Evolutionary conservation across 2,329 filamentous ascomycete genomes (phyloP).

Genomic region (Penicillium sp.): DNA sequence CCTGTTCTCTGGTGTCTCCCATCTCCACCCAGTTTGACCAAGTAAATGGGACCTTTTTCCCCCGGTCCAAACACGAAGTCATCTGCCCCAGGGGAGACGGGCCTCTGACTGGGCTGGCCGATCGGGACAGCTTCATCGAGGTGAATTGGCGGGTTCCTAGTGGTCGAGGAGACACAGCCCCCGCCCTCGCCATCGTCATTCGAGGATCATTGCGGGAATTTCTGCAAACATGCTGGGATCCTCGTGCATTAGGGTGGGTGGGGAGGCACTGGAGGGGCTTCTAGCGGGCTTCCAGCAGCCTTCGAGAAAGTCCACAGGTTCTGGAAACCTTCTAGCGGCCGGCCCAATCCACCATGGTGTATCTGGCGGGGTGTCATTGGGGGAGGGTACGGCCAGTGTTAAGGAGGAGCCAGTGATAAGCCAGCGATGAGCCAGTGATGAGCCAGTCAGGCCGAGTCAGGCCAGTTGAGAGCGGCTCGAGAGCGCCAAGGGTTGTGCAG

Average conservation of each 20-base stretch:
- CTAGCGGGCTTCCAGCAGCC: background rate
- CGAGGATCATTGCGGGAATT: slow-evolving; percentile 26
- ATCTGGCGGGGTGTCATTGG: background rate
- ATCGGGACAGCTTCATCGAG: slow-evolving; percentile 1
- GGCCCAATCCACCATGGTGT: background rate
- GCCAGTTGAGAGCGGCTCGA: slow-evolving; percentile 2
- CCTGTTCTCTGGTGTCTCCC: background rate
- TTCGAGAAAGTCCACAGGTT: slow-evolving; percentile 1
- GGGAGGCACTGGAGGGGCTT: background rate
- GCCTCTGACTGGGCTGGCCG: slow-evolving; percentile 3
- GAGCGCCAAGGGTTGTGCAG: background rate
- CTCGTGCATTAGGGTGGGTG: slow-evolving; percentile 21
- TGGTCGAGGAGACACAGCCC: slow-evolving; percentile 21
- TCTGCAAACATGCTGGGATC: slow-evolving; percentile 23
- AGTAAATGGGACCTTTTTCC: background rate
- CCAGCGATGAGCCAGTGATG: too few relatives aligned
- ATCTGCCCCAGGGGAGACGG: background rate
- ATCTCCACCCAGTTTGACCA: background rate
- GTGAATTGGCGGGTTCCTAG: background rate
- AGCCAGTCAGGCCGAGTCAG: too few relatives aligned
- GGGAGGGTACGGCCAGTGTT: too few relatives aligned
- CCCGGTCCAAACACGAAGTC: slow-evolving; percentile 7
- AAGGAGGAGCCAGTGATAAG: too few relatives aligned
- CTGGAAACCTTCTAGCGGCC: slow-evolving; percentile 27
- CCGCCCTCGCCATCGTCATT: slow-evolving; percentile 19